Evolutionary conservation across 225 moss, liverwort and hornwort species (phyloP).

Genomic region (Takakia lepidozioides): DNA sequence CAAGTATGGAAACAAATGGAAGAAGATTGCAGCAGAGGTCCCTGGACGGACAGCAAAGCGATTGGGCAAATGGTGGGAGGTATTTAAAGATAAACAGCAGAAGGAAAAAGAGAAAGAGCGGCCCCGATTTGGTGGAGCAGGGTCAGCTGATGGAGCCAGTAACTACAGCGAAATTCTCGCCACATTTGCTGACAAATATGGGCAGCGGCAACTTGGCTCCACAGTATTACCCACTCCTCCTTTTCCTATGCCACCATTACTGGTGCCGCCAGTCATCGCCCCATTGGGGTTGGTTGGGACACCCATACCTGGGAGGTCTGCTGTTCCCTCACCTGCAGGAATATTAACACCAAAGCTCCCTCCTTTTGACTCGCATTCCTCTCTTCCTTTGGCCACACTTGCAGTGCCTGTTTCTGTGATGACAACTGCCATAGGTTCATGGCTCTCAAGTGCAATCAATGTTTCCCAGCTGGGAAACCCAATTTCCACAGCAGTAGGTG

Average conservation of each 20-base stretch:
- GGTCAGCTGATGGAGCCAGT: conserved; percentile 10
- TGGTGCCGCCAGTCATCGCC: conserved; percentile 6
- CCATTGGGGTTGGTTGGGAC: conserved; percentile 7
- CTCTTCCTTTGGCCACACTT: conserved; percentile 9
- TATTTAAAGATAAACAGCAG: conserved; percentile 32
- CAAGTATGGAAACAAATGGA: conserved; percentile 44
- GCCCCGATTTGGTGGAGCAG: conserved; percentile 10
- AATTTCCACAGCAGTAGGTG: not conserved
- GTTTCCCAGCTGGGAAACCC: conserved; percentile 6
- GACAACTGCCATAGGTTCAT: conserved; percentile 12
- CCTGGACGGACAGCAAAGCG: conserved; percentile 35
- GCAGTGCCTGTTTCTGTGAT: conserved; percentile 10
- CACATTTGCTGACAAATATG: conserved; percentile 30
- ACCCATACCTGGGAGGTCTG: conserved; percentile 6
- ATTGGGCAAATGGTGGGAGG: conserved; percentile 42
- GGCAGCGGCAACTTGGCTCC: conserved; percentile 17
- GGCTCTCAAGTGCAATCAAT: conserved; percentile 11
- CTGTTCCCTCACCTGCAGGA: conserved; percentile 4
- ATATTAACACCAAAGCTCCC: conserved; percentile 7
- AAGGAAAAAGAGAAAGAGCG: conserved; percentile 23
- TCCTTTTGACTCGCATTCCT: conserved; percentile 2
- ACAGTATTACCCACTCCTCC: conserved; percentile 13
- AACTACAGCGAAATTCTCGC: conserved; percentile 31
- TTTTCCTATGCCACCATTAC: conserved; percentile 9
- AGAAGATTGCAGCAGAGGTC: conserved; percentile 38